Percentiles rank a stretch among this genome's conserved stretches.
phyloP scores from a whole-genome alignment of 108 stramenopile species.

The Nitzschia sp. region DNA sequence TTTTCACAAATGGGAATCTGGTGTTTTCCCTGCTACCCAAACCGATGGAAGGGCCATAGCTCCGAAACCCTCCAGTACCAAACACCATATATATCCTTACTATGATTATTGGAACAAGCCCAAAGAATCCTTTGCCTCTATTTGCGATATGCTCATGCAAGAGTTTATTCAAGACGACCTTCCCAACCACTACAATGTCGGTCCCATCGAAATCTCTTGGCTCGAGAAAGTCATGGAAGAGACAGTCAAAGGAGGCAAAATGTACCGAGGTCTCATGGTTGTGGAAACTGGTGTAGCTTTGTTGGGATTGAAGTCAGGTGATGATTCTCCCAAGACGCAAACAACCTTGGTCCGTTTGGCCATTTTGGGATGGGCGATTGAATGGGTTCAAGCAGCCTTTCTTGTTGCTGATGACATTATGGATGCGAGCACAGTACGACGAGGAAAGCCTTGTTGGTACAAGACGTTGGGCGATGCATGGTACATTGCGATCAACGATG shows the following conservation, averaged over 20 bases:
- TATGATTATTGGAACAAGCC: constrained; percentile 30
- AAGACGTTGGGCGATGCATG: constrained; percentile 61
- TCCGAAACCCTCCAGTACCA: neutral
- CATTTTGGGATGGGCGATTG: constrained; percentile 93
- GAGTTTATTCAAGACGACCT: constrained; percentile 52
- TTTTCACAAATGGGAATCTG: neutral
- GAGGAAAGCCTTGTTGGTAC: constrained; percentile 98
- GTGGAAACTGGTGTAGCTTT: constrained; percentile 39
- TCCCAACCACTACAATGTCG: constrained; percentile 68
- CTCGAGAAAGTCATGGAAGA: constrained; percentile 80
- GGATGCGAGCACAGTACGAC: constrained; percentile 93
- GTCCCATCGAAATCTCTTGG: constrained; percentile 54
- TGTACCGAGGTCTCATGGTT: constrained; percentile 88
- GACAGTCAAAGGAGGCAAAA: constrained; percentile 93
- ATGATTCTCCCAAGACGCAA: constrained; percentile 53
- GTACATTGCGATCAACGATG: constrained; percentile 86
- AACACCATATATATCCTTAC: constrained; percentile 28
- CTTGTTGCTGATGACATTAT: constrained; percentile 99
- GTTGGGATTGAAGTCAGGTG: neutral
- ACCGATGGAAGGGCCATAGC: neutral
- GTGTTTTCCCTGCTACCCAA: constrained; percentile 29
- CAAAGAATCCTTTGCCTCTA: constrained; percentile 48
- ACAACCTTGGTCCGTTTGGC: constrained; percentile 33
- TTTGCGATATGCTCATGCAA: constrained; percentile 55
- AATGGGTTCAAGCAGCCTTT: constrained; percentile 97